phyloP scores from a whole-genome alignment of 345 rosid genomes.

The Mallotus nudiflorus region DNA sequence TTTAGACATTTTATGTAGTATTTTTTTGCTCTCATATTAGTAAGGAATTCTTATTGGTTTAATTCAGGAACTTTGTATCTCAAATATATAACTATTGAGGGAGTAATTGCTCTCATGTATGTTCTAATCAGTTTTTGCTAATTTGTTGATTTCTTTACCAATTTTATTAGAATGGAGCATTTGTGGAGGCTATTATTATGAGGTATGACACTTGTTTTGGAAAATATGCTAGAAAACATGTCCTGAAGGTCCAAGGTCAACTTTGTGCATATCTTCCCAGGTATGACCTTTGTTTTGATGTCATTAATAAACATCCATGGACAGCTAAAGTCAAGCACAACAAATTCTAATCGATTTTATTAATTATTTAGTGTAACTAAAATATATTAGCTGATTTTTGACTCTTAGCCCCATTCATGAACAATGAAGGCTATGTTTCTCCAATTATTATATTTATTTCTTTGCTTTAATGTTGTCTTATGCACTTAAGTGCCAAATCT shows the following conservation, averaged over 20 bases:
- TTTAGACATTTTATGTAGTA: not conserved
- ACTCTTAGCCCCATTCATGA: not conserved
- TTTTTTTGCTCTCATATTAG: not conserved
- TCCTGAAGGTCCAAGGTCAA: conserved; percentile 78
- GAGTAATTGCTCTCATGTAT: not conserved
- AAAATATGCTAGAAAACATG: conserved; percentile 77
- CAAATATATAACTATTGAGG: not conserved
- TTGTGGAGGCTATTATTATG: conserved; percentile 95
- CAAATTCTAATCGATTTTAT: not conserved
- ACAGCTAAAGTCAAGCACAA: not conserved
- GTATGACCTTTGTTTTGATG: conserved; percentile 28
- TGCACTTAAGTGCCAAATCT: not conserved
- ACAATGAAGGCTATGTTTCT: not conserved
- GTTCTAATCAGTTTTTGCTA: conserved; percentile 2
- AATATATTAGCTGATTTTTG: not conserved
- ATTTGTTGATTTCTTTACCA: not conserved
- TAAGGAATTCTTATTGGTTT: not conserved
- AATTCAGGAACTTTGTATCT: not conserved
- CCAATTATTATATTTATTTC: not conserved
- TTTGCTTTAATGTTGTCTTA: not conserved
- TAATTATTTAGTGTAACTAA: not conserved
- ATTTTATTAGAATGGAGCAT: conserved; percentile 65
- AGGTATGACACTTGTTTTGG: conserved; percentile 86
- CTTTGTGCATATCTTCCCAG: conserved; percentile 93
- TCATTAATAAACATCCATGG: not conserved